phyloP scores from a whole-genome alignment of 1,284 basidiomycete genomes.

The Malassezia restricta region DNA sequence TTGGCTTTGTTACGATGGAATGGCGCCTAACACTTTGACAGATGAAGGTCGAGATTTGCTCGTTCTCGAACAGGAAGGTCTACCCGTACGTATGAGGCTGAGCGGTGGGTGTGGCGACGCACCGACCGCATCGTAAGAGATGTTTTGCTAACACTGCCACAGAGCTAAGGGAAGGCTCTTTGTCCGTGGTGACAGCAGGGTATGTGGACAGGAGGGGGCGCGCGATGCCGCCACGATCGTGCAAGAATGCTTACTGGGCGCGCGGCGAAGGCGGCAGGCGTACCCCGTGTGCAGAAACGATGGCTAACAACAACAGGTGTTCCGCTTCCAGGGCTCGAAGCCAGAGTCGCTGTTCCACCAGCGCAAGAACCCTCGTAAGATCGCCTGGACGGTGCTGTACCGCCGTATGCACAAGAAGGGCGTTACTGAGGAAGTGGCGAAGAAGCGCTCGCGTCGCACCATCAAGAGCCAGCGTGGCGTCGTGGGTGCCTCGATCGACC shows the following conservation, averaged over 20 bases:
- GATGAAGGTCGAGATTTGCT: constrained; percentile 47
- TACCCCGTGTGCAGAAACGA: no score
- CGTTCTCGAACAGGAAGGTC: constrained; percentile 46
- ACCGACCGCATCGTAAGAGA: background rate
- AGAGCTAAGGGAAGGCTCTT: constrained; percentile 44
- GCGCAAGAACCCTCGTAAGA: constrained; percentile 99
- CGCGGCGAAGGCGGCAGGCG: no score
- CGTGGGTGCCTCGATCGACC: constrained; percentile 82
- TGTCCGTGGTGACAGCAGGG: constrained; percentile 47
- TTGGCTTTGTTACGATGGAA: no score
- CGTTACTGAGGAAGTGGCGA: constrained; percentile 92
- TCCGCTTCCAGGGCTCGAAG: constrained; percentile 48
- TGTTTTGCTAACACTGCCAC: constrained; percentile 6
- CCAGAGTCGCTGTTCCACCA: constrained; percentile 93
- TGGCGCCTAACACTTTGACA: background rate
- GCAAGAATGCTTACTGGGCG: background rate
- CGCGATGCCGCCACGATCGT: background rate
- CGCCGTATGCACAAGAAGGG: constrained; percentile 99
- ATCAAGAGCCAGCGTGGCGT: constrained; percentile 98
- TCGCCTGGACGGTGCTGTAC: constrained; percentile 94
- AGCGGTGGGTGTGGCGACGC: background rate
- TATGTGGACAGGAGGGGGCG: constrained; percentile 15
- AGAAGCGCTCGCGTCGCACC: constrained; percentile 93
- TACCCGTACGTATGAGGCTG: constrained; percentile 36
- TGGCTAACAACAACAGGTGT: constrained; percentile 23